Evolutionary conservation across 345 rosid species (phyloP).

Genomic region (Euphorbia pulcherrima): DNA sequence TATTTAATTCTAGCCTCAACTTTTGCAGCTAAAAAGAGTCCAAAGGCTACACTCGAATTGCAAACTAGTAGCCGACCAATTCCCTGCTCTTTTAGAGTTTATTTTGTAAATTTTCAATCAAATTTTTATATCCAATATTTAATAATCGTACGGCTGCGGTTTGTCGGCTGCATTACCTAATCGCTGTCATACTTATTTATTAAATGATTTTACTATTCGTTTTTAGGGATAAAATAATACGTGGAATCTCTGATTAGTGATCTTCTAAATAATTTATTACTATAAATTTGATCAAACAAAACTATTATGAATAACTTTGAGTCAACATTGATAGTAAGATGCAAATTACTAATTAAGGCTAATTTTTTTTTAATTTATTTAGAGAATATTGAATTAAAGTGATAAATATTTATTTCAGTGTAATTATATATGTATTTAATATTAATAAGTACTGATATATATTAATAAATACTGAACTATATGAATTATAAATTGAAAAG

Average conservation of each 20-base stretch:
- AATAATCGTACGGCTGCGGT: neutral
- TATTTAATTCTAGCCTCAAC: neutral
- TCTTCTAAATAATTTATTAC: too few relatives aligned
- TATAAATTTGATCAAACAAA: too few relatives aligned
- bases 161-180: neutral
- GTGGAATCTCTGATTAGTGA: neutral
- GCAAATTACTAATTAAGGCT: neutral
- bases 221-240: neutral
- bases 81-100: conserved; percentile 17
- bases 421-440: too few relatives aligned
- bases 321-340: neutral
- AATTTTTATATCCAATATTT: neutral
- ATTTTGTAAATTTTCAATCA: too few relatives aligned
- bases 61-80: conserved; percentile 39
- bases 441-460: too few relatives aligned
- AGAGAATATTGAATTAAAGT: too few relatives aligned
- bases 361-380: too few relatives aligned
- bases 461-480: too few relatives aligned
- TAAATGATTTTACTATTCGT: neutral
- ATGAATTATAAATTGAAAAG: too few relatives aligned
- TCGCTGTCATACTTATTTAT: neutral
- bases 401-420: too few relatives aligned
- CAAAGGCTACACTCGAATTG: conserved; percentile 16
- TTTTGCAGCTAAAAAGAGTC: conserved; percentile 11
- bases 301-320: too few relatives aligned